Conservation (phyloP, 1,284 basidiomycete genomes). For the Tilletia caries region DNA sequence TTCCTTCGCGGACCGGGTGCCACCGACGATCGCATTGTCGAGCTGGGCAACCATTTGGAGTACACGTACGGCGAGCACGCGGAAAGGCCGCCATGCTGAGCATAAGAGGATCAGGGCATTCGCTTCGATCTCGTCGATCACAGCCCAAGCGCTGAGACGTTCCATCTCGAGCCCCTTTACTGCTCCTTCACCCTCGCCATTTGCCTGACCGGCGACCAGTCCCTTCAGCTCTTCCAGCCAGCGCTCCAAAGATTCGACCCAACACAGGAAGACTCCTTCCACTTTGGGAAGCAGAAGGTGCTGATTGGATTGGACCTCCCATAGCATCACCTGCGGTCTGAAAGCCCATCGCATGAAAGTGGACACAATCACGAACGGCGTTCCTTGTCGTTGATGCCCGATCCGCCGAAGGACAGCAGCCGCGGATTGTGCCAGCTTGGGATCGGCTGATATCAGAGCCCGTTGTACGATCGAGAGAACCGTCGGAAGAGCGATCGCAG, state of each 20-base stretch:
- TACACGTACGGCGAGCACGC: slow-evolving; percentile 52
- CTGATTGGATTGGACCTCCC: slow-evolving; percentile 65
- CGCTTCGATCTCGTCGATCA: slow-evolving; percentile 63
- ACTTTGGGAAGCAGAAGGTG: slow-evolving; percentile 66
- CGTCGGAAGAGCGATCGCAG: slow-evolving; percentile 59
- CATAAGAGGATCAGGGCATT: slow-evolving; percentile 71
- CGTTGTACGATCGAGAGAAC: slow-evolving; percentile 76
- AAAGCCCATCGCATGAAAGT: slow-evolving; percentile 75
- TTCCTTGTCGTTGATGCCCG: slow-evolving; percentile 62
- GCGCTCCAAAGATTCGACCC: slow-evolving; percentile 70
- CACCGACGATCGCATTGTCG: slow-evolving; percentile 39
- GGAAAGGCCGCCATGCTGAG: slow-evolving; percentile 66
- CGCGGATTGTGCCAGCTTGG: slow-evolving; percentile 66
- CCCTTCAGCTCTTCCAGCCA: slow-evolving; percentile 62
- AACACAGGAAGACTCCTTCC: slow-evolving; percentile 65
- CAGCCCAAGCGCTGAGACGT: slow-evolving; percentile 46
- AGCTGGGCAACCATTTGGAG: slow-evolving; percentile 45
- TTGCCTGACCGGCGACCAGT: slow-evolving; percentile 24
- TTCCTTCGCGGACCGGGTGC: slow-evolving; percentile 21
- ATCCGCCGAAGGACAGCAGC: slow-evolving; percentile 70
- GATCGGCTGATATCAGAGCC: slow-evolving; percentile 77
- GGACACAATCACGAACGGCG: slow-evolving; percentile 62
- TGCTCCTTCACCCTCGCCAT: slow-evolving; percentile 24
- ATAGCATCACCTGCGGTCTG: slow-evolving; percentile 66
- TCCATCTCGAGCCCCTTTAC: slow-evolving; percentile 33